Conservation (phyloP, 257 asterid species). For the Solanum paucissectum region DNA sequence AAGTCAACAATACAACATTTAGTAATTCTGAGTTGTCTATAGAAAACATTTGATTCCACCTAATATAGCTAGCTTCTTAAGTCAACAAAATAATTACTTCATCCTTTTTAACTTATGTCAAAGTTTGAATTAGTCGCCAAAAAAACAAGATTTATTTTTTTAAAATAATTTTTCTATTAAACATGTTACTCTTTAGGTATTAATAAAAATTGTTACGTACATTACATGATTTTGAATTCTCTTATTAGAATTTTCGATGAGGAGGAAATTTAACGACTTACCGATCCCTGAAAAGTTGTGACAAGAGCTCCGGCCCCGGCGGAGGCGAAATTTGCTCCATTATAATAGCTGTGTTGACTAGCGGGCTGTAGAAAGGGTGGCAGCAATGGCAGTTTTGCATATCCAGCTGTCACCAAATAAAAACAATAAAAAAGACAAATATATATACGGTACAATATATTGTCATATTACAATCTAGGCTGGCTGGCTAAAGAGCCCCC, state of each 20-base stretch:
- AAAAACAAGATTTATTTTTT: too few species aligned
- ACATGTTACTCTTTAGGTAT: not conserved
- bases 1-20: not conserved
- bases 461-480: not conserved
- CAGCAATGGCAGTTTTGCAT: slow-evolving; percentile 44
- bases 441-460: not conserved
- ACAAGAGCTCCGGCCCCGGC: slow-evolving; percentile 64
- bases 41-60: not conserved
- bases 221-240: not conserved
- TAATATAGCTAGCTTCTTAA: not conserved
- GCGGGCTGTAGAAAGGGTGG: slow-evolving; percentile 39
- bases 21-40: not conserved
- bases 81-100: not conserved
- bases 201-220: not conserved
- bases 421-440: not conserved
- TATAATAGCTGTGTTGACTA: slow-evolving; percentile 2
- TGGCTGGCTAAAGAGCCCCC: not conserved
- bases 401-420: slow-evolving; percentile 30
- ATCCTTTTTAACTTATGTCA: not conserved
- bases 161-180: too few species aligned
- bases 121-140: not conserved
- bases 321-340: slow-evolving; percentile 65
- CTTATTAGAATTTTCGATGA: not conserved
- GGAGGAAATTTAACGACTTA: not conserved
- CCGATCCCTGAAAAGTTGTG: slow-evolving; percentile 44